Evolutionary conservation across 2,329 filamentous ascomycete genomes (phyloP).

Genomic region (Neoscytalidium dimidiatum): DNA sequence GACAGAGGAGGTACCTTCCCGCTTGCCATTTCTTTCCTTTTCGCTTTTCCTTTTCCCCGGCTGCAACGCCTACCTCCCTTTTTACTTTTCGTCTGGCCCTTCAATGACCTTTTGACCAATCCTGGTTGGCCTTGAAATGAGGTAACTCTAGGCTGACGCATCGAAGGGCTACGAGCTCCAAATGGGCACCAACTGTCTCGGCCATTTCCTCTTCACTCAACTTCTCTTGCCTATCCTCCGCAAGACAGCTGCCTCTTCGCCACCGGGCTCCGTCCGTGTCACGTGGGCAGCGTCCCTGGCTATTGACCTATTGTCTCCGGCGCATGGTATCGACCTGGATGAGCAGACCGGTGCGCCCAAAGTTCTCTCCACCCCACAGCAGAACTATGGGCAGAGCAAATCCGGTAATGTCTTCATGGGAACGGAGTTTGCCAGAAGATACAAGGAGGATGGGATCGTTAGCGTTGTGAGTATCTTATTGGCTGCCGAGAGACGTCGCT

Average conservation of each 20-base stretch:
- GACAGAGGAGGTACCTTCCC: slow-evolving; percentile 23
- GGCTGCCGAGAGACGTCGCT: neutral
- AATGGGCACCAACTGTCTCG: slow-evolving; percentile 45
- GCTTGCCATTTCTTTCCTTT: neutral
- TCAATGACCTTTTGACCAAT: no score
- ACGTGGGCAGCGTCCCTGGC: slow-evolving; percentile 33
- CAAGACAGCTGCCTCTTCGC: slow-evolving; percentile 30
- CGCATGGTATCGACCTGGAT: slow-evolving; percentile 21
- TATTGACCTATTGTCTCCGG: slow-evolving; percentile 21
- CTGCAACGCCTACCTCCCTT: neutral
- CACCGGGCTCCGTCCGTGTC: slow-evolving; percentile 35
- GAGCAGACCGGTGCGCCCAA: neutral
- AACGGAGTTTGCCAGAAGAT: slow-evolving; percentile 25
- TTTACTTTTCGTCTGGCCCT: neutral
- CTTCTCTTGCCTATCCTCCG: slow-evolving; percentile 38
- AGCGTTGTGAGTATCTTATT: slow-evolving; percentile 20
- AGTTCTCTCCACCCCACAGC: neutral
- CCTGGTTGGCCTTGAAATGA: no score
- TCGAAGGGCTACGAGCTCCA: slow-evolving; percentile 33
- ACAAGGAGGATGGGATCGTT: slow-evolving; percentile 24
- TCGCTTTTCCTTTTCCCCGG: neutral
- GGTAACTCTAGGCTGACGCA: neutral
- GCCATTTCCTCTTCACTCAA: slow-evolving; percentile 43
- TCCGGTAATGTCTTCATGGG: slow-evolving; percentile 31
- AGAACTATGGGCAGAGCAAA: slow-evolving; percentile 31